Evolutionary conservation across 1,284 basidiomycete genomes (phyloP).

Genomic region (Vanrija sp.): DNA sequence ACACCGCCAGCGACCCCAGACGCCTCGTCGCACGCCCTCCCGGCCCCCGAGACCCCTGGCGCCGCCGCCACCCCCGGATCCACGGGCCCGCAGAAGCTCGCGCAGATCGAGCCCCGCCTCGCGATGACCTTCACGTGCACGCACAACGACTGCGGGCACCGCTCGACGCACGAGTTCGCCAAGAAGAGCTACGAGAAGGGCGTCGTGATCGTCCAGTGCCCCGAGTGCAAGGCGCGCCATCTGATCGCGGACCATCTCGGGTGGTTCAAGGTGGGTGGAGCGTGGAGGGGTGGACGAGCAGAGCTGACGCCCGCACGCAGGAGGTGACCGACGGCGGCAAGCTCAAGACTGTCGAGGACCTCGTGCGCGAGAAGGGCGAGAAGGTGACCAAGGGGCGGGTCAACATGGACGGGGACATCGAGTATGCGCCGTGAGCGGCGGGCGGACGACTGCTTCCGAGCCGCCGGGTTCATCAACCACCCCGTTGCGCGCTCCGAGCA

Average conservation of each 20-base stretch:
- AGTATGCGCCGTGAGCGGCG: conserved; percentile 22
- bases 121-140: conserved; percentile 83
- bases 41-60: conserved; percentile 3
- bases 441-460: too few relatives aligned
- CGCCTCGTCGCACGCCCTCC: background rate
- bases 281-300: background rate
- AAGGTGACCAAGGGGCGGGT: conserved; percentile 60
- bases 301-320: conserved; percentile 15
- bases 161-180: conserved; percentile 84
- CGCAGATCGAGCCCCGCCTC: conserved; percentile 40
- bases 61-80: conserved; percentile 15
- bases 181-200: conserved; percentile 79
- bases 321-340: conserved; percentile 63
- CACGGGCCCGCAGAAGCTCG: conserved; percentile 18
- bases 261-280: conserved; percentile 63
- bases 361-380: conserved; percentile 73
- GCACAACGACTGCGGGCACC: conserved; percentile 62
- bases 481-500: too few relatives aligned
- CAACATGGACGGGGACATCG: conserved; percentile 52
- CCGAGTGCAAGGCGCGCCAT: conserved; percentile 81
- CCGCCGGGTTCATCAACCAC: too few relatives aligned
- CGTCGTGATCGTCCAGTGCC: conserved; percentile 88
- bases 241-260: conserved; percentile 86
- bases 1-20: conserved; percentile 1
- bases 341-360: conserved; percentile 72